Evolutionary conservation across 768 basidiomycete species (phyloP).

Genomic region (Omphalotus guepiniiformis): DNA sequence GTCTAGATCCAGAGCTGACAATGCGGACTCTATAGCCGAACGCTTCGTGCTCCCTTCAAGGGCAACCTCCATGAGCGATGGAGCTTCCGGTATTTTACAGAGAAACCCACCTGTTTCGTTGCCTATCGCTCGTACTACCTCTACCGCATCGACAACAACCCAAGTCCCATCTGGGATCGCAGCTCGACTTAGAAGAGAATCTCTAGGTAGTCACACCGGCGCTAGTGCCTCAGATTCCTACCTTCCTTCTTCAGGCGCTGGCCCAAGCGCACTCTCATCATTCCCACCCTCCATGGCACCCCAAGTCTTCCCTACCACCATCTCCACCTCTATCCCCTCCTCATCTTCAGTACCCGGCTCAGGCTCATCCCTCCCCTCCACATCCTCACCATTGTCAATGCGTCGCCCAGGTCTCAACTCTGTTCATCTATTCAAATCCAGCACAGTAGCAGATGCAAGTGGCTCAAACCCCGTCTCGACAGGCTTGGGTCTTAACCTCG

Average conservation of each 20-base stretch:
- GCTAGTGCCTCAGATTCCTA: not conserved
- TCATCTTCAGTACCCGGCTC: not conserved
- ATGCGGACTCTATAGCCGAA: conserved; percentile 24
- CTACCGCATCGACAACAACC: conserved; percentile 18
- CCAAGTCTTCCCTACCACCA: not conserved
- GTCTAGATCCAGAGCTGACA: not conserved
- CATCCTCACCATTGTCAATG: conserved; percentile 24
- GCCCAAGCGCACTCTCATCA: not conserved
- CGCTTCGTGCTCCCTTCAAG: conserved; percentile 32
- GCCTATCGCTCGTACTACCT: conserved; percentile 5
- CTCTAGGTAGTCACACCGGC: not conserved
- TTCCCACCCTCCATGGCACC: conserved; percentile 1
- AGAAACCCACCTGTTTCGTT: not conserved
- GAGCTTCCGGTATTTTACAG: not conserved
- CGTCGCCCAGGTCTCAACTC: conserved; percentile 27
- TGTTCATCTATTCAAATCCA: conserved; percentile 37
- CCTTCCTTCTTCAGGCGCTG: conserved; percentile 12
- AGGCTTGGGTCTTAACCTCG: no score
- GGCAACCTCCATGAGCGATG: not conserved
- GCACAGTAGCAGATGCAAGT: conserved; percentile 24
- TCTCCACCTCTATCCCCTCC: not conserved
- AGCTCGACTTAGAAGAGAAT: conserved; percentile 7
- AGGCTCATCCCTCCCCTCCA: not conserved
- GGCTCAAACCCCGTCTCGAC: conserved; percentile 14
- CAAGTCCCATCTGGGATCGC: not conserved